Evolutionary conservation across 2,329 filamentous ascomycete species (phyloP), one percentile per base, ranked within the genome.

Genomic region (Scytalidium lignicola): DNA sequence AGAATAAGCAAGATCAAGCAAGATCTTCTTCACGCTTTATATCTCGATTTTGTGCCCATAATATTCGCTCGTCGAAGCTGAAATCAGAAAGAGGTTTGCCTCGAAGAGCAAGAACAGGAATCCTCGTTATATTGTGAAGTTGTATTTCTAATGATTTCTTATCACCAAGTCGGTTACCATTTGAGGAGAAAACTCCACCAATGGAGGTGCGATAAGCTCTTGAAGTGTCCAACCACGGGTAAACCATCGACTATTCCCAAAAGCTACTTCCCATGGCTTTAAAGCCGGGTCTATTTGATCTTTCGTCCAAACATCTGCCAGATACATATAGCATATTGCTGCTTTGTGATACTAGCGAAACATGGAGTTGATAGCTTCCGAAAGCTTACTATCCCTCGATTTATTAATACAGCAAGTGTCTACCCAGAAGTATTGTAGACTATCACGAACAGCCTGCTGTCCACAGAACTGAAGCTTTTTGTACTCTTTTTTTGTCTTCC

Each of bases 1-100:
- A 13, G 64, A 71, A 41, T 74, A 74, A 0, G 71, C 70, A 23
- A 64, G 60, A 37, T 74, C 73, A 74, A 0, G 71, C 70, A 23
- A 64, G 60, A 37, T 74, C 73, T 46, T 74, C 71, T 0, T 47
- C 15, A 6, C 67, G 54, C 0, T 62, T 65, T 0, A 70, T 71
- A 2, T 55, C 21, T 0, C 70, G 61, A 7, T 58, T 47, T 1
- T 66, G 59, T 3, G 69, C 70, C 70, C 69, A 73, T 1, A 65
- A 67, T 66, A 73, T 15, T 53, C 44, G 48, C 42, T 49, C 42
- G n/a, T 47, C 46, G 22, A 49, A 46, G 37, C 13, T 46, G 23
- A 51, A 51, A 43, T 53, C 41, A 48, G 44, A 53, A 50, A 50
- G 51, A 37, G 44, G 44, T 29, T 22, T 43, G 20, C 51, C 48